phyloP scores from a whole-genome alignment of 2,329 filamentous ascomycete species.

The Alternaria ethzedia region DNA sequence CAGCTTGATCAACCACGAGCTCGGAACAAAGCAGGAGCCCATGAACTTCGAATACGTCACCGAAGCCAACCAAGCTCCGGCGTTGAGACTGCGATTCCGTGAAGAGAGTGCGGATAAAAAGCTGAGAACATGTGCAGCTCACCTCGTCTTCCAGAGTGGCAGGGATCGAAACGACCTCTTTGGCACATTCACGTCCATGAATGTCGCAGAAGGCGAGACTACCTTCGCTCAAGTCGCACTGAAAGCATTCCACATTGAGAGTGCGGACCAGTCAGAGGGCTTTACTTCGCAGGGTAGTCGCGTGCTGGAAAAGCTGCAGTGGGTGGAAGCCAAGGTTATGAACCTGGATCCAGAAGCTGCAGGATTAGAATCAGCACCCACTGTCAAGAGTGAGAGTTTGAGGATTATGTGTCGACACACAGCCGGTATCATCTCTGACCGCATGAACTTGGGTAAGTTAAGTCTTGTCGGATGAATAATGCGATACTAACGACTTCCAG shows the following conservation, averaged over 20 bases:
- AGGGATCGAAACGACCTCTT: constrained; percentile 75
- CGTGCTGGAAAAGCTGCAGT: constrained; percentile 57
- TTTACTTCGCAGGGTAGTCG: constrained; percentile 49
- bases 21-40: constrained; percentile 66
- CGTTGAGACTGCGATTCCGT: constrained; percentile 73
- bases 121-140: constrained; percentile 65
- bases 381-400: constrained; percentile 77
- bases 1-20: constrained; percentile 74
- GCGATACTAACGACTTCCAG: constrained; percentile 23
- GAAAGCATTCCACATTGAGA: constrained; percentile 69
- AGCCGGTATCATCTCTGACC: constrained; percentile 79
- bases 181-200: constrained; percentile 74
- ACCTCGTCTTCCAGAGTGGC: constrained; percentile 78
- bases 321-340: constrained; percentile 73
- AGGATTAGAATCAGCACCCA: constrained; percentile 66
- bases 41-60: constrained; percentile 74
- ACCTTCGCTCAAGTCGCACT: constrained; percentile 74
- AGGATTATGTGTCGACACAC: constrained; percentile 77
- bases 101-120: constrained; percentile 59
- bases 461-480: not conserved
- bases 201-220: constrained; percentile 70
- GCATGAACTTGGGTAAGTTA: constrained; percentile 72
- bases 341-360: constrained; percentile 68
- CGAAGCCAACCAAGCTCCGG: constrained; percentile 69
- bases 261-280: constrained; percentile 58